These are phyloP conservation scores for Globisporangium middletonii DNA, from an alignment of 352 stramenopile genomes.

Conservation along the genomic window DNA sequence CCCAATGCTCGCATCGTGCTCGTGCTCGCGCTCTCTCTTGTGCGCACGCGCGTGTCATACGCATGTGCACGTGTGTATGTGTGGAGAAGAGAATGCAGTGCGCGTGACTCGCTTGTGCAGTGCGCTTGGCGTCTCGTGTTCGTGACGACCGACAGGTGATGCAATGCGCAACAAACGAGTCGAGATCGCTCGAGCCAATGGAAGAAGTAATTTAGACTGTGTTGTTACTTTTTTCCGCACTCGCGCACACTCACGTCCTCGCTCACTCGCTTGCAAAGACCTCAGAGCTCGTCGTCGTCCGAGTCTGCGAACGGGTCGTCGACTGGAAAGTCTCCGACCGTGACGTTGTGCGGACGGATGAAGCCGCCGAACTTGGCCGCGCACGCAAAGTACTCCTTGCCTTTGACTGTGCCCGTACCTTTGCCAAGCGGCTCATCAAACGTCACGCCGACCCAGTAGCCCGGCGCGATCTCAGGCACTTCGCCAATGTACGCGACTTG, in stretches of 20 bases:
- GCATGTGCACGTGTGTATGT: background rate
- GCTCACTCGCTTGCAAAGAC: background rate
- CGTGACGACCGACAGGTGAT: background rate
- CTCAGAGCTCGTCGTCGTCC: slow-evolving; percentile 78
- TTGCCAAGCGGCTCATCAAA: slow-evolving; percentile 97
- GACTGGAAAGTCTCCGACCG: slow-evolving; percentile 90
- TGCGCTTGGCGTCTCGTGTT: background rate
- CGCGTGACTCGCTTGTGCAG: background rate
- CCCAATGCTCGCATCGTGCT: no score
- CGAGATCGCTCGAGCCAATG: slow-evolving; percentile 6
- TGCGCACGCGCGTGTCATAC: background rate
- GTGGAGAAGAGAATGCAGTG: background rate
- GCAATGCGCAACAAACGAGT: slow-evolving; percentile 3
- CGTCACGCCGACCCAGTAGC: slow-evolving; percentile 94
- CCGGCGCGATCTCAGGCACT: slow-evolving; percentile 85
- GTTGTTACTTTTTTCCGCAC: slow-evolving; percentile 14
- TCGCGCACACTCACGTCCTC: background rate
- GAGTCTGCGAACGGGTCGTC: slow-evolving; percentile 73
- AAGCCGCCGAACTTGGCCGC: slow-evolving; percentile 91
- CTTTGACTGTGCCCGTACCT: slow-evolving; percentile 90
- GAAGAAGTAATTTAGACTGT: slow-evolving; percentile 53
- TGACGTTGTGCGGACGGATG: slow-evolving; percentile 92
- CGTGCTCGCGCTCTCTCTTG: background rate
- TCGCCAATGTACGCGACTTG: slow-evolving; percentile 90
- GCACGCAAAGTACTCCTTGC: slow-evolving; percentile 91